Base-by-base conservation (phyloP, 148 eudicot genomes). In the Cornus controversa region DNA sequence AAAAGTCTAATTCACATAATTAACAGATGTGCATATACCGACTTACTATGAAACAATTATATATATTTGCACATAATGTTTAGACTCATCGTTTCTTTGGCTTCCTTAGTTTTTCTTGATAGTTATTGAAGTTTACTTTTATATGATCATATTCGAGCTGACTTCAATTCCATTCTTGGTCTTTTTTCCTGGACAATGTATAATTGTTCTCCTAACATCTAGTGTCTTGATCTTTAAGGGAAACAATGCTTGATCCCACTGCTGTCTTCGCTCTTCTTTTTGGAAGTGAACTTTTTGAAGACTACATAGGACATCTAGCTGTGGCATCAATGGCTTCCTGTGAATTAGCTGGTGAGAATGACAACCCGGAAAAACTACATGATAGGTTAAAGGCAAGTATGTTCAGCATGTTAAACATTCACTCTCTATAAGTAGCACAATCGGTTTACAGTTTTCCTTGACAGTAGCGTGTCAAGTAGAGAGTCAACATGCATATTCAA, bases 321-420 rank as follows among this genome's bases (percentile, higher is more conserved):
- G 94, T 96, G 71, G 98, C 99, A 28, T 88, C 96, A 54, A 96
- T 96, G 98, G 99, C 99, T 69, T 91, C 99, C 20, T 83, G 93
- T 68, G 98, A 93, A 72, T 73, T 90, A 40, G 81, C 85, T 77
- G 70, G 78, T 82, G 96, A 90, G 64, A 80, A 73, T 78, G 96
- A 90, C 72, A 91, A 75, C 82, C 91, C 94, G 13, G 94, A 93
- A 47, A 87, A 77, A 73, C 69, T 93, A 74, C 87, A 90, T 75
- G 98, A 96, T 57, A 91, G 81, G 66, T 88, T 96, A 74, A 93
- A 95, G 96, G 99, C 83, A 89, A 85, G 92, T 85, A 70, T 88
- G 42, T 69, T 70, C 3, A 54, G 15, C 60, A 64, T 53, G 57
- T 68, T 67, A 37, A 42, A 40, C 6, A 29, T 64, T 31, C 34